phyloP scores from a whole-genome alignment of 2,329 filamentous ascomycete species.

The Trichoderma hamatum region DNA sequence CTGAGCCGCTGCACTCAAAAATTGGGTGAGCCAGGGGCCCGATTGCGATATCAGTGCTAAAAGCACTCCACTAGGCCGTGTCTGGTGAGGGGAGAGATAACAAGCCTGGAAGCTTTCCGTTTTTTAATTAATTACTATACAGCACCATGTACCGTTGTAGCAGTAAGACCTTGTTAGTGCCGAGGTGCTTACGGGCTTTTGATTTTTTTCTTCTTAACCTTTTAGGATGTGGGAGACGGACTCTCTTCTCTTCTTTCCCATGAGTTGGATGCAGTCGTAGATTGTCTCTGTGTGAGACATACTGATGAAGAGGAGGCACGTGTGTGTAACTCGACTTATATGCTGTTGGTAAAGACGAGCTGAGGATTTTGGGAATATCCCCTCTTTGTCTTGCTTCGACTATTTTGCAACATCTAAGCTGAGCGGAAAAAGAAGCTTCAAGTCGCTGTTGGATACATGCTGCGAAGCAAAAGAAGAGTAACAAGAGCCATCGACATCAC shows the following conservation, averaged over 20 bases:
- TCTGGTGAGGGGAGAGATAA: slow-evolving; percentile 1
- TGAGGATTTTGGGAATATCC: neutral
- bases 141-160: neutral
- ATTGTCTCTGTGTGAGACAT: neutral
- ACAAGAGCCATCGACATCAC: neutral
- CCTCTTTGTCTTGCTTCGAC: neutral
- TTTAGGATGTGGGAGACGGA: neutral
- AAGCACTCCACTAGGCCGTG: neutral
- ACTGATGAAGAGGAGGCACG: neutral
- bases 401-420: neutral
- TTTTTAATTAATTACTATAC: neutral
- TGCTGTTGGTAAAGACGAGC: neutral
- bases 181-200: neutral
- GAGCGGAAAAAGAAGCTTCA: neutral
- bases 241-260: neutral
- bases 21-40: slow-evolving; percentile 23
- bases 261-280: neutral
- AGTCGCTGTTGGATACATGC: neutral
- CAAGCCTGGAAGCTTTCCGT: neutral
- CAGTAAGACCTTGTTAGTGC: neutral
- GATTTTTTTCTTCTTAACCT: neutral
- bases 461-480: neutral
- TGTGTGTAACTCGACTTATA: neutral
- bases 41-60: slow-evolving; percentile 26
- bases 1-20: neutral